Evolutionary conservation across 1,284 basidiomycete species (phyloP), one percentile per base, ranked within the genome.

Genomic region (Ceratobasidium sp.): DNA sequence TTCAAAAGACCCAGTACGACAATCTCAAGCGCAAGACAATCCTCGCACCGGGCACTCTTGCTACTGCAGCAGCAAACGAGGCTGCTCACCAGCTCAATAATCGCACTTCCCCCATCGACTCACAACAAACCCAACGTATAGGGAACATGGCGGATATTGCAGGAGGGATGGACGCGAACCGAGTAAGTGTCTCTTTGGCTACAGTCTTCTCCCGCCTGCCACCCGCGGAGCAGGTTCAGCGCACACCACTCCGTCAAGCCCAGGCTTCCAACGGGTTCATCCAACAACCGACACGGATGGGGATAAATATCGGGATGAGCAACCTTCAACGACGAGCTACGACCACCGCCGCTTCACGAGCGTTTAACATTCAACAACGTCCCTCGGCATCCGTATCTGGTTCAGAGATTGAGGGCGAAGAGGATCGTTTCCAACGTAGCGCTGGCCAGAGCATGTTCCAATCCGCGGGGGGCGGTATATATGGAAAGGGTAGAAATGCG

Each of bases 1-100:
- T 30, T n/a, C 72, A 16, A 55, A 18, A 92, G 91, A 81, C 82
- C 34, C 87, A 89, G 76, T 86, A 88, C 76, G 89, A 93, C 79
- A 89, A 89, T 78, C 85, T 93, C 73, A 94, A 92, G 81, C 87
- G 92, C 73, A 92, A 88, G 77, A 86, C 90, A 5, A 84, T 93
- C 21, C 85, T 93, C 26, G 85, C 77, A 21, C 80, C 81, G 5
- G 67, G 58, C 45, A 72, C 65, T 39, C 59, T 58, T 39, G 57
- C 53, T 39, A 61, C 61, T 14, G 73, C 72, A n/a, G 58, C 71
- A 8, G 65, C 46, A n/a, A 73, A 50, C 36, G 64, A 69, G 45
- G 52, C 61, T 5, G 57, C 41, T 5, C 43, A 52, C n/a, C 64
- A 71, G 4, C 52, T 67, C 8, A 45, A 65, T n/a, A 46, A 43